A percentile compares a stretch with the other conserved stretches of the same genome.
These are phyloP conservation scores for Chaetomium strumarium DNA, from an alignment of 2,329 filamentous ascomycete genomes.

Conservation along the genomic window DNA sequence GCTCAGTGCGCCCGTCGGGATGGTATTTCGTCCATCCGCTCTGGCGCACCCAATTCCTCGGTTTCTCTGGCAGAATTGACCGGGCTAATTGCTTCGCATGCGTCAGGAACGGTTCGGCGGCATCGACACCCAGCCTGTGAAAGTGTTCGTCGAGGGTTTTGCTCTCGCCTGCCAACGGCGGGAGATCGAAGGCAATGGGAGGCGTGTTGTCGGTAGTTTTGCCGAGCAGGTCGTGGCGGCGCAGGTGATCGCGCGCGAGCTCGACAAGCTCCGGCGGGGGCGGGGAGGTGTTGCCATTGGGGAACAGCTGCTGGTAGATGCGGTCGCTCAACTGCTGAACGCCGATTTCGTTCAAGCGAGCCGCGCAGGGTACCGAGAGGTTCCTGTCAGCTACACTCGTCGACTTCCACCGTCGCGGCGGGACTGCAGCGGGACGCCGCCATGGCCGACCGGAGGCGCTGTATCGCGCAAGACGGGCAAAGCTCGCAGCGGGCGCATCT, in stretches of 20 bases:
- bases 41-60: conserved; percentile 64
- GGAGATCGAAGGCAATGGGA: conserved; percentile 83
- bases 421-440: conserved; percentile 16
- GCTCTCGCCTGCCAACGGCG: conserved; percentile 65
- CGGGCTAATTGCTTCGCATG: conserved; percentile 69
- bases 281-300: conserved; percentile 47
- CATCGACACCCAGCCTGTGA: conserved; percentile 76
- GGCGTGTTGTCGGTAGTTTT: conserved; percentile 75
- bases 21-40: conserved; percentile 97
- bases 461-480: conserved; percentile 47
- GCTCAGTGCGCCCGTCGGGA: conserved; percentile 62
- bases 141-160: conserved; percentile 84
- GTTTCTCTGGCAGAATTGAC: conserved; percentile 52
- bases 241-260: conserved; percentile 75
- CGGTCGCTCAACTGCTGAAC: conserved; percentile 87
- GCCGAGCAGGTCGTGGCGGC: conserved; percentile 77
- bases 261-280: conserved; percentile 64
- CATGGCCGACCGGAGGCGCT: conserved; percentile 36
- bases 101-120: conserved; percentile 75
- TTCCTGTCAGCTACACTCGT: conserved; percentile 11
- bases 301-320: conserved; percentile 80
- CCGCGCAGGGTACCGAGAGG: conserved; percentile 45
- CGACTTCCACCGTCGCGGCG: conserved; percentile 22
- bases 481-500: conserved; percentile 30
- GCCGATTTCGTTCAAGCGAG: conserved; percentile 85